A percentile compares a stretch with the other conserved stretches of the same genome.
These are phyloP conservation scores for Bryum argenteum DNA, from an alignment of 225 moss, liverwort and hornwort species.

Conservation along the genomic window DNA sequence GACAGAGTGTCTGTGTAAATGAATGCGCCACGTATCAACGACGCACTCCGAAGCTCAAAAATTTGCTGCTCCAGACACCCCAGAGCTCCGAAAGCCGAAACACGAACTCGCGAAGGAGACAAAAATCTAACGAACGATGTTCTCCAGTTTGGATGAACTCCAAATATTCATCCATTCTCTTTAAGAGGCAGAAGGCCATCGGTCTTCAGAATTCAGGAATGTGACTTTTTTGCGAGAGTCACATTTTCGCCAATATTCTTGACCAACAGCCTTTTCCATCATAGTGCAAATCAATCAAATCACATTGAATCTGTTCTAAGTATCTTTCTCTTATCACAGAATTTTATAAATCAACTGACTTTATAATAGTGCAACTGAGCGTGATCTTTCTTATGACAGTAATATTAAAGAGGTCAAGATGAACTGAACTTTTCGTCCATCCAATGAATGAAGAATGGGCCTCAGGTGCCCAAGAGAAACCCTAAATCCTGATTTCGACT, in stretches of 20 bases:
- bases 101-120: constrained; percentile 1
- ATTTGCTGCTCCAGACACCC: constrained; percentile 16
- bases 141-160: neutral
- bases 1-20: neutral
- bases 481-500: constrained; percentile 25
- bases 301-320: too few species aligned
- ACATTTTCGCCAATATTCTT: too few species aligned
- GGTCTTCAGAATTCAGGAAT: too few species aligned
- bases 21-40: neutral
- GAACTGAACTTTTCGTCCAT: neutral
- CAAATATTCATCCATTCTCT: neutral
- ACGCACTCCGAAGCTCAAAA: constrained; percentile 22
- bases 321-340: too few species aligned
- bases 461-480: neutral
- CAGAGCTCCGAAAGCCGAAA: constrained; percentile 22
- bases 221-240: too few species aligned
- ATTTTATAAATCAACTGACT: too few species aligned
- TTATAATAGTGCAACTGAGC: too few species aligned
- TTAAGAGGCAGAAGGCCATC: too few species aligned
- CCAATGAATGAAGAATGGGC: neutral
- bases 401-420: neutral
- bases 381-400: neutral
- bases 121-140: constrained; percentile 2
- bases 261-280: too few species aligned
- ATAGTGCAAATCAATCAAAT: too few species aligned